Evolutionary conservation across 2,329 filamentous ascomycete species (phyloP).

Genomic region (Colletotrichum shisoi): DNA sequence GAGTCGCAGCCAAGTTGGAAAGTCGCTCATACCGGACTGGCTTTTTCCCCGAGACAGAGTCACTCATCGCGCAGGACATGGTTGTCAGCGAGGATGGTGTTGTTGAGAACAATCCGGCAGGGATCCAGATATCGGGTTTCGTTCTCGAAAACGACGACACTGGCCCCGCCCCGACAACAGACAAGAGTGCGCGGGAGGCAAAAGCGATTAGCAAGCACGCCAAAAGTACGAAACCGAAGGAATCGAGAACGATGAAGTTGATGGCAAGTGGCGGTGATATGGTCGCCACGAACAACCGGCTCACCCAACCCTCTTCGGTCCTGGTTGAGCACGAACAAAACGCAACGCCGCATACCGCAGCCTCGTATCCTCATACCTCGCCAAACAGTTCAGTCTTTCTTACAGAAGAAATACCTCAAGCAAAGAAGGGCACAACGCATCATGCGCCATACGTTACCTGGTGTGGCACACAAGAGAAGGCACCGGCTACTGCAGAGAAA

Average conservation of each 20-base stretch:
- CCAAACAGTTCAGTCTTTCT: background rate
- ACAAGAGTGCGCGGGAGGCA: background rate
- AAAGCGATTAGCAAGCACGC: background rate
- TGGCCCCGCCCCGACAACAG: background rate
- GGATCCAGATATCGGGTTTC: conserved; percentile 16
- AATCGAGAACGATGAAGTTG: background rate
- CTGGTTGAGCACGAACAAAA: background rate
- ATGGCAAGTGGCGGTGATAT: background rate
- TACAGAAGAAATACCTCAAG: background rate
- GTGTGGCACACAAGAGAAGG: too few relatives aligned
- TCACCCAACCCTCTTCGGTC: background rate
- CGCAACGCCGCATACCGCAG: background rate
- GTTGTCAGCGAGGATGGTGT: background rate
- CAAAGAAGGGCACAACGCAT: background rate
- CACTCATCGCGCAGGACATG: too few relatives aligned
- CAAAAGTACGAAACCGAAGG: background rate
- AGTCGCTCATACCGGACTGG: conserved; percentile 5
- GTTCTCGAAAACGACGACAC: conserved; percentile 18
- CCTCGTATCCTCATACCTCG: background rate
- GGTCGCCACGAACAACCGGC: too few relatives aligned
- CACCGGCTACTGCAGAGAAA: background rate
- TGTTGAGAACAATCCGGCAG: background rate
- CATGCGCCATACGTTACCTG: background rate
- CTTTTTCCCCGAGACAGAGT: conserved; percentile 4
- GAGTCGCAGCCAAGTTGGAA: conserved; percentile 8